Conservation (phyloP, 306 rosid genomes). For the Fragaria ananassa region DNA sequence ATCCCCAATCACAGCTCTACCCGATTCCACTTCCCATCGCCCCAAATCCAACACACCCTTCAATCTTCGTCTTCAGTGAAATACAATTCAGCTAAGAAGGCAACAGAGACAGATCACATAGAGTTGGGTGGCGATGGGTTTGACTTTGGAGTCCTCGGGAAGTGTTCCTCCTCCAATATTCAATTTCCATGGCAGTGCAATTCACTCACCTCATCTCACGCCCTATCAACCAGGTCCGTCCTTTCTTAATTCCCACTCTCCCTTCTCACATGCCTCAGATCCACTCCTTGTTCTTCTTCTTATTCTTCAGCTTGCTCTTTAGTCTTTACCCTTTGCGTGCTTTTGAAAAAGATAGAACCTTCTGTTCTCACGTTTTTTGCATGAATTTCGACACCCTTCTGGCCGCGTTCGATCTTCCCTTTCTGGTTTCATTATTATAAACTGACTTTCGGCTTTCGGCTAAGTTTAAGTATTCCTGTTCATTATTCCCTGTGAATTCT, state of each 20-base stretch:
- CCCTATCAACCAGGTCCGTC: slow-evolving; percentile 9
- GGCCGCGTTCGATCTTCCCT: slow-evolving; percentile 6
- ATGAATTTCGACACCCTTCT: slow-evolving; percentile 16
- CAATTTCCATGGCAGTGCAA: slow-evolving; percentile 25
- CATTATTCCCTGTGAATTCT: background rate
- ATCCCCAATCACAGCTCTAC: background rate
- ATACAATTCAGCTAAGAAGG: background rate
- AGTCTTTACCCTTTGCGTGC: slow-evolving; percentile 51
- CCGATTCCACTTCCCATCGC: background rate
- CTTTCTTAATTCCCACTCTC: slow-evolving; percentile 22
- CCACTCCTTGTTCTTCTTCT: slow-evolving; percentile 17
- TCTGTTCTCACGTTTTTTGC: slow-evolving; percentile 25
- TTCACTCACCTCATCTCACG: slow-evolving; percentile 43
- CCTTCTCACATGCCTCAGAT: slow-evolving; percentile 18
- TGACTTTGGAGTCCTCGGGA: slow-evolving; percentile 50
- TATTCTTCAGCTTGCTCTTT: background rate
- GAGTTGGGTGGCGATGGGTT: background rate
- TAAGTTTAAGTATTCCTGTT: background rate
- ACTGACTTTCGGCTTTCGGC: background rate
- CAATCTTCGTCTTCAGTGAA: background rate
- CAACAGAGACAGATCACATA: background rate
- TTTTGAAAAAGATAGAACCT: slow-evolving; percentile 36
- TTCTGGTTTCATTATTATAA: background rate
- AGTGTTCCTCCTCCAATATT: slow-evolving; percentile 41
- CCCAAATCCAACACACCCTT: background rate